Evolutionary conservation across 1,284 basidiomycete genomes (phyloP), one percentile per base, ranked within the genome.

Genomic region (Cystobasidium slooffiae): DNA sequence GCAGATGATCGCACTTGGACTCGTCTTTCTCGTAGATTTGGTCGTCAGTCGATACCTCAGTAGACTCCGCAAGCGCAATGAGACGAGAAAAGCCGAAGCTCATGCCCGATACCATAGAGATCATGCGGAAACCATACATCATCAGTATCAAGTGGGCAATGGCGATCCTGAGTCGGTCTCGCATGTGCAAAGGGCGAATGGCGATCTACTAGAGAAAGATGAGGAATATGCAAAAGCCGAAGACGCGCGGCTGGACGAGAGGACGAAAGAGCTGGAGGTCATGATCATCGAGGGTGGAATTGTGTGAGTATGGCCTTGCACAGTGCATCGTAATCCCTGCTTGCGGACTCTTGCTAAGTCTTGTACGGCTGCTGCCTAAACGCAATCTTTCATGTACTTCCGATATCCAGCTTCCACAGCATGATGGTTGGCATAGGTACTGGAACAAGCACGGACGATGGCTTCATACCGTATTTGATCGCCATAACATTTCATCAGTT

Each of bases 271-370:
- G 73, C 41, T 46, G 39, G 14, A 12, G 31, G 82, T 84, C 1
- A 12, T 80, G 47, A 78, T 83, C 31, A 80, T 84, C 44, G 84
- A 85, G 64, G 81, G 80, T 0, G 84, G 84, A 43, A 84, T 85
- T 76, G 80, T 84, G 56, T 58, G 20, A 41, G 56, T 58, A 8
- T 47, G 9, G 46, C 9, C 8, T 18, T 8, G 18, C 9, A 9
- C 8, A 47, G 46, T 9, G 18, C 46, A 47, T n/a, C 12, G 6
- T 31, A 31, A 31, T 18, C 9, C 20, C 3, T 6, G 18, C 18
- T 52, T n/a, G 6, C 18, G 18, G 51, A n/a, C 18, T 20, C 22
- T 14, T 8, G 6, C 18, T 52, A 5, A 20, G 20, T 55, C 5
- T 31, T n/a, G n/a, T n/a, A n/a, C n/a, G n/a, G n/a, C n/a, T n/a